Conservation (phyloP, 2,329 filamentous ascomycete genomes). For the Fonsecaea nubica region DNA sequence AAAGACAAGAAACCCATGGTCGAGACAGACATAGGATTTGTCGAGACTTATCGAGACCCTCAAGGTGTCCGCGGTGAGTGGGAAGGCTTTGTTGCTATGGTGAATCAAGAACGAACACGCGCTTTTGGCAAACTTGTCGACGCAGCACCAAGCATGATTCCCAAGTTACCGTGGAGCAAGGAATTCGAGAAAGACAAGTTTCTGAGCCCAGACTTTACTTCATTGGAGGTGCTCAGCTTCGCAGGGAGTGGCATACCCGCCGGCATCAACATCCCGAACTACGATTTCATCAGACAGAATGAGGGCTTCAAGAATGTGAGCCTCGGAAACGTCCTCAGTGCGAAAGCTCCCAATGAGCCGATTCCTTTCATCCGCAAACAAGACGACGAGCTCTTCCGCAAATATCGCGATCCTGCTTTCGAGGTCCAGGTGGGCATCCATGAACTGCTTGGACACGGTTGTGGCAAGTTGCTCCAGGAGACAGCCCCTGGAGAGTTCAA, state of each 20-base stretch:
- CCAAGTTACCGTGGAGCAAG: constrained; percentile 82
- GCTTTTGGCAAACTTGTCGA: constrained; percentile 86
- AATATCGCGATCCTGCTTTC: constrained; percentile 85
- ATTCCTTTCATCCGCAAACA: constrained; percentile 85
- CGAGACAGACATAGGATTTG: constrained; percentile 82
- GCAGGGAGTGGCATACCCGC: constrained; percentile 68
- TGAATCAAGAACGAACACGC: constrained; percentile 88
- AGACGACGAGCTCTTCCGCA: constrained; percentile 79
- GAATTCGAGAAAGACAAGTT: constrained; percentile 98
- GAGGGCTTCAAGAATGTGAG: constrained; percentile 75
- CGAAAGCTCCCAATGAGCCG: constrained; percentile 89
- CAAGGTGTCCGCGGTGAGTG: constrained; percentile 81
- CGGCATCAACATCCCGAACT: constrained; percentile 64
- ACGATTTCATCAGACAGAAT: constrained; percentile 66
- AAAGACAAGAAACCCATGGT: constrained; percentile 80
- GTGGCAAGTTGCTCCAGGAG: constrained; percentile 91
- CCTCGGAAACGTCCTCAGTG: constrained; percentile 88
- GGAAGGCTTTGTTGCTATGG: constrained; percentile 79
- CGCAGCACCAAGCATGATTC: constrained; percentile 81
- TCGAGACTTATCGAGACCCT: constrained; percentile 85
- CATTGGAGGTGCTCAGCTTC: constrained; percentile 87
- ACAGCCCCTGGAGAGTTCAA: constrained; percentile 82
- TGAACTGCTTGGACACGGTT: constrained; percentile 86
- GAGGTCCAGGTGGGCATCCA: constrained; percentile 96
- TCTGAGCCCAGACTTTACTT: constrained; percentile 93